Evolutionary conservation across 768 basidiomycete genomes (phyloP), one percentile per base, ranked within the genome.

Genomic region (Amanita fuliginea): DNA sequence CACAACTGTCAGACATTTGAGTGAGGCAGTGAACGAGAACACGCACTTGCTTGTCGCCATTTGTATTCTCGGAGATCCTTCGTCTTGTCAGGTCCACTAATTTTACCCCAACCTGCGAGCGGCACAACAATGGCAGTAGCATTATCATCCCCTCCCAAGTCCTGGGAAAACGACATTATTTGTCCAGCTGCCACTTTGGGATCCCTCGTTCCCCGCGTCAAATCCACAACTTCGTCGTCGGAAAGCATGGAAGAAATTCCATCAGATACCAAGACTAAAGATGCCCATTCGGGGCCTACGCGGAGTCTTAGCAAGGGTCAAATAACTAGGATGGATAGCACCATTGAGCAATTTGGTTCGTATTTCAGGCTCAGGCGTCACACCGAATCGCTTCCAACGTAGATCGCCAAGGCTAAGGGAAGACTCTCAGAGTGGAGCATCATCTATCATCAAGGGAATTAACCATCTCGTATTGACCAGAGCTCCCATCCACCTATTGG

Each of bases 331-430:
- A 41, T 33, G 26, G 11, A 33, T 10, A 68, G 52, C 16, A 89
- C 93, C 89, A 61, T 87, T 69, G 11, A 94, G 65, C 8, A 93
- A 67, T 54, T 79, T 82, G 21, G 81, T 77, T 39, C 80, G 73
- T 16, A 95, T 81, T 62, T 96, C 89, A 2, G 93, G 93, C 62
- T 96, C 93, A 22, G 92, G 86, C 0, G 93, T 96, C 18, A 97
- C 87, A 1, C 93, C 93, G 53, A 83, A 90, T 36, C 76, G 81
- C 60, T 95, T 95, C 70, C 79, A 97, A 51, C 81, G 81, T 26
- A 91, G 74, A 61, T 97, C 93, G 24, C 93, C 93, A 43, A 96
- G 72, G 53, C 92, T 93, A 56, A 8, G 28, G 33, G 3, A 53
- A 24, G 22, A 26, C 22, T 54, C 52, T 14, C 46, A 53, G 49